Base-by-base conservation (phyloP, 371 early-diverging fungal species). In the Mucor sp. region DNA sequence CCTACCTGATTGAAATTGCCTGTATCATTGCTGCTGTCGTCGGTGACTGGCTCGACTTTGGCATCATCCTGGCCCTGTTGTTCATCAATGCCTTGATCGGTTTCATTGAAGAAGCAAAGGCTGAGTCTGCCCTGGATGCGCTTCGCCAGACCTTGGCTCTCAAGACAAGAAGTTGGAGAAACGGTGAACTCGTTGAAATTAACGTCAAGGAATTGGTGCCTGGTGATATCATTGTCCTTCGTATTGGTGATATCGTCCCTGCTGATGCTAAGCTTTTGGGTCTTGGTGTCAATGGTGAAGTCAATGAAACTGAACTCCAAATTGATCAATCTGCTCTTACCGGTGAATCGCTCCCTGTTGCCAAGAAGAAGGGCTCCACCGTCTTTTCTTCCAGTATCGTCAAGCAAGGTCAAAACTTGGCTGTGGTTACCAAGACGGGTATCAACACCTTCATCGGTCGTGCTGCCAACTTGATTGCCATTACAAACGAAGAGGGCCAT, bases 251-350 rank as follows among this genome's bases (percentile, higher is more conserved):
- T 75, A 96, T 95, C 68, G 83, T 97, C 33, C 96, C 97, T 37
- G 99, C 97, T 11, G 98, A 98, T 71, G 90, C 84, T 21, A 87
- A 90, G 23, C 73, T 96, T 35, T 80, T 97, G 60, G 96, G 97
- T 5, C 79, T 95, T 39, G 94, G 89, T 57, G 91, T 90, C 63
- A 87, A 89, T 15, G 95, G 95, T 6, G 92, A 90, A 63, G 81
- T 84, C 0, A 86, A 90, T n/a, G 90, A 91, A 17, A 86, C 86
- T 33, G 87, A 89, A n/a, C 82, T 97, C 39, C 88, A 92, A 69
- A 88, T 98, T 41, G 99, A 98, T 80, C 97, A 98, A 76, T 90
- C 97, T 4, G 92, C 96, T 12, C 79, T 98, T n/a, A 98, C 98
- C 11, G 99, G 93, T 19, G 99, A 98, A 79, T 94, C 95, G 4